Evolutionary conservation across 2,329 filamentous ascomycete genomes (phyloP).

Genomic region (Kalmusia sp.): DNA sequence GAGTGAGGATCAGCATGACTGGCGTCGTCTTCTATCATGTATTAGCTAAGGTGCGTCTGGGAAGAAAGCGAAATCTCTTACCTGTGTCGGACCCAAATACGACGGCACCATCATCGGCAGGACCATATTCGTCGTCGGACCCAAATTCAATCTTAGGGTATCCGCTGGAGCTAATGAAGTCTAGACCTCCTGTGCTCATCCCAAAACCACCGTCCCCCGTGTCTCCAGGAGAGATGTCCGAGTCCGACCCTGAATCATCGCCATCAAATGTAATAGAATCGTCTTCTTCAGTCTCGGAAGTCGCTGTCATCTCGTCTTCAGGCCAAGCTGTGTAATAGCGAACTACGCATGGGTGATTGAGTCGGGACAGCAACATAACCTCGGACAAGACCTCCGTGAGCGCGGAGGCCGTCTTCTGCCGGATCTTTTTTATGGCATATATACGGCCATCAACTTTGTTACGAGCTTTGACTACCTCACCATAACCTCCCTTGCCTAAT

Average conservation of each 20-base stretch:
- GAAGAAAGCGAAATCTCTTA: conserved; percentile 13
- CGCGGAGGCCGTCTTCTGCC: conserved; percentile 74
- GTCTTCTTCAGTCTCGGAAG: conserved; percentile 49
- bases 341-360: conserved; percentile 88
- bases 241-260: conserved; percentile 33
- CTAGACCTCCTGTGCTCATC: conserved; percentile 76
- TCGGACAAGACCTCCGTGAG: conserved; percentile 84
- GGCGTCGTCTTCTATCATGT: conserved; percentile 53
- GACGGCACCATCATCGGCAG: conserved; percentile 40
- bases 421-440: conserved; percentile 97
- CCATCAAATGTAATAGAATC: conserved; percentile 35
- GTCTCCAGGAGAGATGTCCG: conserved; percentile 33
- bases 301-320: conserved; percentile 67
- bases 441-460: conserved; percentile 93
- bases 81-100: conserved; percentile 49
- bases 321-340: conserved; percentile 97
- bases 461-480: conserved; percentile 92
- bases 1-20: conserved; percentile 45
- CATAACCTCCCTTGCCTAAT: conserved; percentile 92
- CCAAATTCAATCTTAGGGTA: conserved; percentile 81
- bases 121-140: conserved; percentile 59
- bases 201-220: conserved; percentile 60
- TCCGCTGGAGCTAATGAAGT: conserved; percentile 90
- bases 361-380: conserved; percentile 85
- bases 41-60: conserved; percentile 18